Conservation (phyloP, 495 filamentous ascomycete species). For the Apodospora peruviana region DNA sequence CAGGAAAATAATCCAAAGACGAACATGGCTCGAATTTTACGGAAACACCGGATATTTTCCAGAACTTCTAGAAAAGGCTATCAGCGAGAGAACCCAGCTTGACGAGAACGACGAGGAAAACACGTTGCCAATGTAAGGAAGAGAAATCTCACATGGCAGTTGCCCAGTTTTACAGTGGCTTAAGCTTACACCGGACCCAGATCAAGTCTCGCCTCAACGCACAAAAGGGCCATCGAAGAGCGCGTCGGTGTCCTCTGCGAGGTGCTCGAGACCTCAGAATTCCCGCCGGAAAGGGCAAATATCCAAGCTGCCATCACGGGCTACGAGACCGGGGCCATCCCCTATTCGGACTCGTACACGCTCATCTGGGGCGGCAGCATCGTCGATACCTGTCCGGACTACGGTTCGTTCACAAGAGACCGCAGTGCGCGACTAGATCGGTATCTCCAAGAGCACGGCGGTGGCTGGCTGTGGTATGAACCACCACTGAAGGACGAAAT, state of each 20-base stretch:
- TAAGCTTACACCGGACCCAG: constrained; percentile 4
- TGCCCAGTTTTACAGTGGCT: too few relatives aligned
- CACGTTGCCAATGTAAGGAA: constrained; percentile 30
- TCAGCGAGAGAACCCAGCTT: constrained; percentile 27
- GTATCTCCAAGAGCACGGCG: constrained; percentile 31
- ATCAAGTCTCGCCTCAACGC: constrained; percentile 12
- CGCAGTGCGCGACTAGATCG: constrained; percentile 35
- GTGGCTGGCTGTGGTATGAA: constrained; percentile 48
- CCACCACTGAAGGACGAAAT: constrained; percentile 28
- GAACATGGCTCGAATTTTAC: constrained; percentile 26
- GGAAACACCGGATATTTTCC: constrained; percentile 19
- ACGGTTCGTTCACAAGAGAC: constrained; percentile 31
- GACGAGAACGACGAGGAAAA: constrained; percentile 34
- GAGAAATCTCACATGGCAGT: neutral
- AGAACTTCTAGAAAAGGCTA: constrained; percentile 23
- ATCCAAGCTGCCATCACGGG: constrained; percentile 39
- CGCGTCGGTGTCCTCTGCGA: constrained; percentile 26
- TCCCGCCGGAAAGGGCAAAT: constrained; percentile 35
- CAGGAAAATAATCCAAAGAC: constrained; percentile 31
- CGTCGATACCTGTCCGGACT: constrained; percentile 34
- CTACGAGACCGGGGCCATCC: constrained; percentile 36
- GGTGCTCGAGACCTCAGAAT: constrained; percentile 26
- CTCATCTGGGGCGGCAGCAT: constrained; percentile 42
- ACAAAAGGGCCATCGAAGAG: constrained; percentile 20
- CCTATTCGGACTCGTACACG: constrained; percentile 33